Percentiles rank a stretch among this genome's conserved stretches.
Conservation (phyloP, 495 filamentous ascomycete genomes). For the Trichoderma erinaceum region DNA sequence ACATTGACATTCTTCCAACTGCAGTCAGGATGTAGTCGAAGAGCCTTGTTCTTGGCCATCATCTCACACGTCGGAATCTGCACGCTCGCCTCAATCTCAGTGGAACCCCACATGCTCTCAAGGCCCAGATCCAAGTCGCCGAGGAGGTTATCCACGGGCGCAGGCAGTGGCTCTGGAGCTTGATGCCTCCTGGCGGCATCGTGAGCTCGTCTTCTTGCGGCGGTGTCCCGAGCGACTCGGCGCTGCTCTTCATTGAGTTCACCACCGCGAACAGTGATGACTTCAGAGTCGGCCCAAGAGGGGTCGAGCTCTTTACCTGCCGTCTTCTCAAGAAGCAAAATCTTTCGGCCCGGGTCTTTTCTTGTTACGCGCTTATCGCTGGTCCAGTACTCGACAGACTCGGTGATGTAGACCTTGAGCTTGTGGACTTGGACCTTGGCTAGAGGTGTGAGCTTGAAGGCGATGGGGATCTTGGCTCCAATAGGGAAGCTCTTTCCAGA, state of each 20-base stretch:
- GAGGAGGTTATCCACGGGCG: constrained; percentile 62
- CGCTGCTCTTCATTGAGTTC: constrained; percentile 50
- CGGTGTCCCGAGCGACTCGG: constrained; percentile 34
- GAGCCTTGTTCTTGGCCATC: constrained; percentile 72
- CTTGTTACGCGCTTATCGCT: constrained; percentile 82
- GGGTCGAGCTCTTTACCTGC: constrained; percentile 74
- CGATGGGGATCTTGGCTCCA: constrained; percentile 87
- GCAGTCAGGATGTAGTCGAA: constrained; percentile 83
- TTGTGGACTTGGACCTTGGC: constrained; percentile 96
- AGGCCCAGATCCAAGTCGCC: constrained; percentile 65
- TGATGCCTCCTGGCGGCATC: constrained; percentile 32
- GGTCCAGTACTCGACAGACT: constrained; percentile 91
- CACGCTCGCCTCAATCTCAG: constrained; percentile 95
- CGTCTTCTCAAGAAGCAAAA: constrained; percentile 83
- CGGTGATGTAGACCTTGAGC: constrained; percentile 91
- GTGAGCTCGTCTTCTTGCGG: constrained; percentile 31
- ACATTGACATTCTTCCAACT: constrained; percentile 96
- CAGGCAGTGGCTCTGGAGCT: constrained; percentile 37
- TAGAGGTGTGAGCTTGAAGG: constrained; percentile 92
- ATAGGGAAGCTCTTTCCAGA: constrained; percentile 97
- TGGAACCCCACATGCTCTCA: constrained; percentile 68
- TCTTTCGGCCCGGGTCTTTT: constrained; percentile 76
- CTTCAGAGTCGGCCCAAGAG: constrained; percentile 71
- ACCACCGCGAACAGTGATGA: constrained; percentile 74
- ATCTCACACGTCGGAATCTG: constrained; percentile 87